Evolutionary conservation across 2,329 filamentous ascomycete species (phyloP), one percentile per base, ranked within the genome.

Genomic region (Leptographium flavum): DNA sequence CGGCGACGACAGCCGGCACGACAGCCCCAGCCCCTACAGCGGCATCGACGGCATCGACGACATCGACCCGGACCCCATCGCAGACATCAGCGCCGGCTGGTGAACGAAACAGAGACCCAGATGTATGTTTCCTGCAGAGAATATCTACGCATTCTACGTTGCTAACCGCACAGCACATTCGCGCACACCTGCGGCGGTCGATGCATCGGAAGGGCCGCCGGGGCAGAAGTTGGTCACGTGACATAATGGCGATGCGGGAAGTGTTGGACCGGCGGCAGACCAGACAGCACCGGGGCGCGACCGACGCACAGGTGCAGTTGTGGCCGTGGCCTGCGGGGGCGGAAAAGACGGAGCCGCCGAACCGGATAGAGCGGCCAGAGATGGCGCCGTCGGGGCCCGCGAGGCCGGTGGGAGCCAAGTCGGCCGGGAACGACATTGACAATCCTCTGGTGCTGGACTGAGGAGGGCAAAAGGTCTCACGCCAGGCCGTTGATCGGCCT

Each of bases 381-480:
- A 15, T 14, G 35, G 5, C 35, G 19, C 7, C 35, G 14, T 7
- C 17, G 35, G 14, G n/a, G 14, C n/a, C 9, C 4, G 4, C 31
- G 31, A 14, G 11, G 11, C 19, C 23, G 2, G 19, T 13, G 10
- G 36, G 21, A 38, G 19, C 36, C 13, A 15, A 25, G n/a, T 8
- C 15, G 25, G 19, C 11, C 27, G 36, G 36, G 9, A 45, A 47
- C 28, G 42, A 42, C 43, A 42, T 36, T 13, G 32, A 35, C 17
- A 39, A 50, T 21, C 50, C 47, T 1, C 37, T 49, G 21, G 42
- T 52, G 11, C 43, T 52, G 10, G 49, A 51, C 30, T 47, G 27
- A 39, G n/a, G 19, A 2, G 13, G 21, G 13, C 4, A 5, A 14
- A 22, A 23, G 4, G 38, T 5, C 25, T 11, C 22, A 8, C 2